Evolutionary conservation across 495 filamentous ascomycete species (phyloP).

Genomic region (Penicillium macrosclerotiorum): DNA sequence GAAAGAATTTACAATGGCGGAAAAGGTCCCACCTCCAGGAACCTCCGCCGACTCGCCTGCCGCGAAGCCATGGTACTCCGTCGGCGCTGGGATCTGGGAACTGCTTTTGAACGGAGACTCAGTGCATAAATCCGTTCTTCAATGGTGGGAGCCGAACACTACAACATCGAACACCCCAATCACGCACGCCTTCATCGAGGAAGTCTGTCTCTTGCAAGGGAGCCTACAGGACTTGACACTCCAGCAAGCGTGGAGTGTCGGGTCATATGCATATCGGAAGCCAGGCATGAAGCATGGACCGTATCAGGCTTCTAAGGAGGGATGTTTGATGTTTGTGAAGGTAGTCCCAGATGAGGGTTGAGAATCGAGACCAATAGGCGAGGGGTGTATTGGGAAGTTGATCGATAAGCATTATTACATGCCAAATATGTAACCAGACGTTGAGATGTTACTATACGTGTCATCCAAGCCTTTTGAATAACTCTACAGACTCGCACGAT

Average conservation of each 20-base stretch:
- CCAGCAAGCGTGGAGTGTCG: constrained; percentile 18
- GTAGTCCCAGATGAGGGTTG: constrained; percentile 3
- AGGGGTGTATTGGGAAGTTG: not conserved
- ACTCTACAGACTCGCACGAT: too few relatives aligned
- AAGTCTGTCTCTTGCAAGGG: constrained; percentile 26
- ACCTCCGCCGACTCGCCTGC: constrained; percentile 7
- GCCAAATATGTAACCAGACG: not conserved
- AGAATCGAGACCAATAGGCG: too few relatives aligned
- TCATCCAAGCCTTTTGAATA: too few relatives aligned
- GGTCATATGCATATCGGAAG: constrained; percentile 22
- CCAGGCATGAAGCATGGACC: constrained; percentile 26
- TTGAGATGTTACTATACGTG: not conserved
- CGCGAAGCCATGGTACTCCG: constrained; percentile 21
- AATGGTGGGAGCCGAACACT: constrained; percentile 27
- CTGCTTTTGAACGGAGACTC: constrained; percentile 18
- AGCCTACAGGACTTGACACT: constrained; percentile 24
- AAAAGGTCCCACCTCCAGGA: constrained; percentile 13
- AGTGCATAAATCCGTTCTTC: constrained; percentile 21
- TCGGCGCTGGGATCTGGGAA: constrained; percentile 26
- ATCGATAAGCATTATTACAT: not conserved
- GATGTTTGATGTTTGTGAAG: constrained; percentile 27
- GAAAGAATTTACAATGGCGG: constrained; percentile 23
- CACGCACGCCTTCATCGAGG: constrained; percentile 25
- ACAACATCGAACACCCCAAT: constrained; percentile 11
- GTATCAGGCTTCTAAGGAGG: constrained; percentile 16